Evolutionary conservation across 768 basidiomycete species (phyloP).

Genomic region (Termitomyces eurrhizus): DNA sequence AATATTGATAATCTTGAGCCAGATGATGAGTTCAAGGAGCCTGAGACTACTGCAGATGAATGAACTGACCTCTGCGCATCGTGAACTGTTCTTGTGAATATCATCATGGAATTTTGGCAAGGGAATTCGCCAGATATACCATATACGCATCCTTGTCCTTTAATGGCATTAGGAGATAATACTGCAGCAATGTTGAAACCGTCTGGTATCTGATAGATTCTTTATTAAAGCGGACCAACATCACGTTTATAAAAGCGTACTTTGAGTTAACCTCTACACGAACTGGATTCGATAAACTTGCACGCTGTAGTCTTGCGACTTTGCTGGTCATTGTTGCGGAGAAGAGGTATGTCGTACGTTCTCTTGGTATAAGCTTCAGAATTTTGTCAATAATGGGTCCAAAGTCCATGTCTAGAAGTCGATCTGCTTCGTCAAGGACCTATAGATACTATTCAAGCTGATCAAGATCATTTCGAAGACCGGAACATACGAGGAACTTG

Average conservation of each 20-base stretch:
- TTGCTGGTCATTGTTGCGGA: conserved; percentile 99
- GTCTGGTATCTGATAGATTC: conserved; percentile 80
- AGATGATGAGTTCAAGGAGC: neutral
- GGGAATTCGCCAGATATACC: conserved; percentile 81
- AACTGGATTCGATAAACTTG: conserved; percentile 90
- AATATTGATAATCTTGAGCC: conserved; percentile 74
- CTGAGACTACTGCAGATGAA: neutral
- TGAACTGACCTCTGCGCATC: conserved; percentile 74
- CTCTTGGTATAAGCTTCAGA: conserved; percentile 90
- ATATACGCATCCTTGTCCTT: conserved; percentile 91
- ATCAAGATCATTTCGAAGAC: neutral
- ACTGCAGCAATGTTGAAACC: conserved; percentile 90
- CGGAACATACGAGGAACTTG: conserved; percentile 74
- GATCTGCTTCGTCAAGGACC: conserved; percentile 98
- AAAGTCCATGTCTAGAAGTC: conserved; percentile 94
- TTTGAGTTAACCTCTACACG: conserved; percentile 91
- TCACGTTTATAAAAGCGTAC: conserved; percentile 40
- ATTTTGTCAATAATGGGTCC: conserved; percentile 95
- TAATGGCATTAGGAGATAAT: conserved; percentile 92
- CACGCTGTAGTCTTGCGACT: conserved; percentile 92
- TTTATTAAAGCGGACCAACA: neutral
- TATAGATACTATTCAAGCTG: conserved; percentile 24
- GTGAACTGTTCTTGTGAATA: conserved; percentile 94
- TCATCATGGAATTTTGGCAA: conserved; percentile 93
- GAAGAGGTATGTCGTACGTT: conserved; percentile 93